Conservation (phyloP, 352 stramenopile genomes). For the Globisporangium nodosum region DNA sequence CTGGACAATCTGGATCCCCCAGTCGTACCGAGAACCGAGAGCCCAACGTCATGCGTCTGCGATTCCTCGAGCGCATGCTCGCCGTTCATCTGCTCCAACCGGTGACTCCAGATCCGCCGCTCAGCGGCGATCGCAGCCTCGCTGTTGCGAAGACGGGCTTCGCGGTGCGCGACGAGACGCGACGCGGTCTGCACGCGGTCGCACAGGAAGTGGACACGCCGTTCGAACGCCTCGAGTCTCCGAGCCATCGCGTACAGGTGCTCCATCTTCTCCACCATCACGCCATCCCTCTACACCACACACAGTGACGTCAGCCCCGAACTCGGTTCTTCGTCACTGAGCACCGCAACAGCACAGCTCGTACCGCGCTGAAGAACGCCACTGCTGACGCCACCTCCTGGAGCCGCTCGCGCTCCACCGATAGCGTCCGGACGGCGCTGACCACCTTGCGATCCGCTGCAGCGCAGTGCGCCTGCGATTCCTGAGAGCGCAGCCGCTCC, state of each 20-base stretch:
- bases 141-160: conserved; percentile 56
- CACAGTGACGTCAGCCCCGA: background rate
- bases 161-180: conserved; percentile 38
- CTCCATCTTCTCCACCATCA: conserved; percentile 47
- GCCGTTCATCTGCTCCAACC: conserved; percentile 18
- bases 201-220: conserved; percentile 26
- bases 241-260: conserved; percentile 19
- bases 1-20: background rate
- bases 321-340: background rate
- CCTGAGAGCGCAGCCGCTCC: conserved; percentile 25
- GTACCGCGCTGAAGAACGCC: conserved; percentile 34
- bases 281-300: conserved; percentile 19
- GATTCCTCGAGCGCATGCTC: background rate
- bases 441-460: conserved; percentile 37
- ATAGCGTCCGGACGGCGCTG: conserved; percentile 39
- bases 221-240: conserved; percentile 35
- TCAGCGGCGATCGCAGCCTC: conserved; percentile 52
- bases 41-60: conserved; percentile 1
- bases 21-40: background rate
- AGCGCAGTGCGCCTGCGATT: conserved; percentile 21
- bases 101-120: conserved; percentile 28
- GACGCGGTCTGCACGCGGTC: conserved; percentile 39
- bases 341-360: background rate
- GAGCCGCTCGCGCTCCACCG: conserved; percentile 40
- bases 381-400: conserved; percentile 38